phyloP scores from a whole-genome alignment of 78 protist species.

The Mantamonas sphyraenae region DNA sequence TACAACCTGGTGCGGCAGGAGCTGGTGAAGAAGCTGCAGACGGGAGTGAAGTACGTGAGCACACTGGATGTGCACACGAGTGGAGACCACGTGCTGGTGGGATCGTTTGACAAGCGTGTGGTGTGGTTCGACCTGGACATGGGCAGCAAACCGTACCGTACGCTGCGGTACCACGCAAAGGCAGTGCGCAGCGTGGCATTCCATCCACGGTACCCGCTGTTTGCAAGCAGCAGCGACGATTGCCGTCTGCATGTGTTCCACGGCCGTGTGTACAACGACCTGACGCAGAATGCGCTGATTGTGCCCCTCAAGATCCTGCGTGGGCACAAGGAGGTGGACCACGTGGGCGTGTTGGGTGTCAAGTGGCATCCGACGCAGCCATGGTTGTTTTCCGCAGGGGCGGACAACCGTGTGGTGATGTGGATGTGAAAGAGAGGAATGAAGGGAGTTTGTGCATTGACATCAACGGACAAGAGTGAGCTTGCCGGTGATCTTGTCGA shows the following conservation, averaged over 20 bases:
- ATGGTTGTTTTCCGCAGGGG: slow-evolving; percentile 90
- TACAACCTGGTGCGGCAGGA: slow-evolving; percentile 71
- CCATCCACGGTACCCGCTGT: slow-evolving; percentile 82
- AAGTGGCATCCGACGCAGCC: slow-evolving; percentile 92
- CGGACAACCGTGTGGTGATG: slow-evolving; percentile 39
- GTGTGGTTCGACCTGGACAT: slow-evolving; percentile 95
- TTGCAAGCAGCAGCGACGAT: slow-evolving; percentile 87
- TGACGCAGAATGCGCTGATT: slow-evolving; percentile 77
- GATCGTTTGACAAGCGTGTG: slow-evolving; percentile 77
- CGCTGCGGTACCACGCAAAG: slow-evolving; percentile 69
- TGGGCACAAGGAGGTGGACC: slow-evolving; percentile 50
- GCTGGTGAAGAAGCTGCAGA: slow-evolving; percentile 51
- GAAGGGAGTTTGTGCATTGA: no score
- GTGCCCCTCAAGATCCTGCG: slow-evolving; percentile 89
- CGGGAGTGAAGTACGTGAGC: slow-evolving; percentile 60
- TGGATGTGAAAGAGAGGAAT: no score
- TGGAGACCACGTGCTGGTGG: slow-evolving; percentile 82
- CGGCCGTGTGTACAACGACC: slow-evolving; percentile 61
- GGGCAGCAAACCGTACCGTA: slow-evolving; percentile 75
- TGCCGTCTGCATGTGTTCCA: slow-evolving; percentile 83
- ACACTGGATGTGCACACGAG: slow-evolving; percentile 79
- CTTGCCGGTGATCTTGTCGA: no score
- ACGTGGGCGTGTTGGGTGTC: slow-evolving; percentile 62
- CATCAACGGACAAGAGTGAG: no score
- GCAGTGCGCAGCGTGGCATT: slow-evolving; percentile 79